These are phyloP conservation scores for Juncus inflexus DNA, from an alignment of 176 grass and related monocot genomes.

Conservation along the genomic window DNA sequence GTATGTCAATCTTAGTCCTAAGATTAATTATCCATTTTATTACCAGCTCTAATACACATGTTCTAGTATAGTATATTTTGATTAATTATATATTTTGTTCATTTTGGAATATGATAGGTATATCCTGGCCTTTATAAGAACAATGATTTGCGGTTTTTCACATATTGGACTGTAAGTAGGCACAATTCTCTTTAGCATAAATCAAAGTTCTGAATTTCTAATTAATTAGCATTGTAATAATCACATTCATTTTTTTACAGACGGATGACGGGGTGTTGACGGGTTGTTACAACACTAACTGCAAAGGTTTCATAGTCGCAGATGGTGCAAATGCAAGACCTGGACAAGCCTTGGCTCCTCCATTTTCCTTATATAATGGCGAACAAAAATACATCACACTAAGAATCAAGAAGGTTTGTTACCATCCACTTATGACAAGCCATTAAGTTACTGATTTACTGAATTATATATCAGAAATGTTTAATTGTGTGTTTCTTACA, in stretches of 20 bases:
- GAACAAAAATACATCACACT: slow-evolving; percentile 1
- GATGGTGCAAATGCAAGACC: slow-evolving; percentile 1
- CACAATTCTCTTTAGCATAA: no score
- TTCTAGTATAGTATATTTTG: no score
- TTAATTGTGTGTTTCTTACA: no score
- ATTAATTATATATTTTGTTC: no score
- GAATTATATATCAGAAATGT: no score
- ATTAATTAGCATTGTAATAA: background rate
- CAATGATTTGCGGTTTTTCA: slow-evolving; percentile 33
- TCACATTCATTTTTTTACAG: background rate
- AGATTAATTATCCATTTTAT: no score
- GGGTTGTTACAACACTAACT: slow-evolving; percentile 23
- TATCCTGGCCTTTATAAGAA: slow-evolving; percentile 15
- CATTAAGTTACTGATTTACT: no score
- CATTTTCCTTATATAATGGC: slow-evolving; percentile 13
- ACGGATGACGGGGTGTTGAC: background rate
- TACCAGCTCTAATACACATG: no score
- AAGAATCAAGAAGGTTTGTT: background rate
- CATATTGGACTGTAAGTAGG: slow-evolving; percentile 29
- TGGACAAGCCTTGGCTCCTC: slow-evolving; percentile 23
- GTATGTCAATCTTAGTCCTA: background rate
- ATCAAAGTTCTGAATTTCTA: background rate
- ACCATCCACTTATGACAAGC: background rate
- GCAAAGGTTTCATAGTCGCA: slow-evolving; percentile 24
- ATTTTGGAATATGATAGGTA: slow-evolving; percentile 5